These are phyloP conservation scores for Lachancea quebecensis DNA, from an alignment of 805 yeast species.

Conservation along the genomic window DNA sequence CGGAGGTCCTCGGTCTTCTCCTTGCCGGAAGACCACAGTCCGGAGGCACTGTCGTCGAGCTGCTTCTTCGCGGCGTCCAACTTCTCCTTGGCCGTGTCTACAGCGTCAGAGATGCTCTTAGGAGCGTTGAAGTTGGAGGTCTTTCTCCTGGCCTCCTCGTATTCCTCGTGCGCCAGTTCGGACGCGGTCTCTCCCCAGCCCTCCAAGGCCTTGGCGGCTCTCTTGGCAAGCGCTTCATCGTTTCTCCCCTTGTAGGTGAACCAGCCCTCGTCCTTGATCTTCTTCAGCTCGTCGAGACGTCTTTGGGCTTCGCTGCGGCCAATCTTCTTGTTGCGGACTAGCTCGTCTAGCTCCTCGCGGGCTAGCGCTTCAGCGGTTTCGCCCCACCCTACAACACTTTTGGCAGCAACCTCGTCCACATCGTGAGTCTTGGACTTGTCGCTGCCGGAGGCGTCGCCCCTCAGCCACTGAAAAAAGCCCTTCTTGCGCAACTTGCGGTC, in stretches of 20 bases:
- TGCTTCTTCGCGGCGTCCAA: constrained; percentile 33
- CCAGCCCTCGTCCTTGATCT: constrained; percentile 34
- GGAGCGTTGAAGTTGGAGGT: constrained; percentile 32
- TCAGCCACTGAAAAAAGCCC: constrained; percentile 22
- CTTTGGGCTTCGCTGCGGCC: constrained; percentile 31
- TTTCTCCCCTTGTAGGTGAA: constrained; percentile 19
- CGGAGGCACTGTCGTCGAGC: constrained; percentile 27
- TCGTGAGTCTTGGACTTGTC: constrained; percentile 4
- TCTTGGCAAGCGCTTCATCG: constrained; percentile 32
- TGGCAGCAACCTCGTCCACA: constrained; percentile 30
- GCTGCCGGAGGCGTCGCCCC: constrained; percentile 10
- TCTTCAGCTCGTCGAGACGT: constrained; percentile 30
- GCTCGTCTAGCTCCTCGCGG: constrained; percentile 31
- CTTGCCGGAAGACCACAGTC: constrained; percentile 37
- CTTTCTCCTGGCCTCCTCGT: constrained; percentile 29
- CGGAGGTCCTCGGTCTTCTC: constrained; percentile 33
- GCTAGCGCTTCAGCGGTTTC: constrained; percentile 38
- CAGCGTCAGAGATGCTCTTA: constrained; percentile 32
- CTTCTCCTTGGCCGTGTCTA: constrained; percentile 27
- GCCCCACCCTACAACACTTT: constrained; percentile 41
- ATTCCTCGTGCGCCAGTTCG: constrained; percentile 38
- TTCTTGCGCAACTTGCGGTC: constrained; percentile 18
- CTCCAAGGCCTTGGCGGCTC: constrained; percentile 32
- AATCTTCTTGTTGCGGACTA: constrained; percentile 14
- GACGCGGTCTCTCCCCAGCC: constrained; percentile 45